phyloP scores from a whole-genome alignment of 192 early-diverging fungal genomes.

The Backusella sp. region DNA sequence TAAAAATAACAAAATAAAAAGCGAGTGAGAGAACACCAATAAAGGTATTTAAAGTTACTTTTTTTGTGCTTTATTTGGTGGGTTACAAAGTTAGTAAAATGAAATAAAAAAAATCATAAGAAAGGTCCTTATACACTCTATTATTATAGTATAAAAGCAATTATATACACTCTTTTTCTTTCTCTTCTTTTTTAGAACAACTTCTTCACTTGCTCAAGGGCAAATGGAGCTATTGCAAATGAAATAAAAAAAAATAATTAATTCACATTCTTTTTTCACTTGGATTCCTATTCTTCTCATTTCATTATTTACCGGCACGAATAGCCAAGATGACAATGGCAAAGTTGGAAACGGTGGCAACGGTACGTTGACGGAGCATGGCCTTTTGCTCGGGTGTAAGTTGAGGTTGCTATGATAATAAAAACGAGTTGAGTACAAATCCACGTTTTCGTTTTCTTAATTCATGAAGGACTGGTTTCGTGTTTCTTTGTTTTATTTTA shows the following conservation, averaged over 20 bases:
- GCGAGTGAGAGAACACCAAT: not conserved
- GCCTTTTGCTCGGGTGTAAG: slow-evolving; percentile 38
- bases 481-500: slow-evolving; percentile 4
- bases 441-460: not conserved
- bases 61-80: slow-evolving; percentile 16
- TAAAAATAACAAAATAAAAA: slow-evolving; percentile 4
- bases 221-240: slow-evolving; percentile 16
- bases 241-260: not conserved
- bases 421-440: slow-evolving; percentile 8
- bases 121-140: not conserved
- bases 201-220: slow-evolving; percentile 19
- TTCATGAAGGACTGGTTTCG: not conserved
- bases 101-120: not conserved
- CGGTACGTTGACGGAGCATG: slow-evolving; percentile 31
- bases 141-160: not conserved
- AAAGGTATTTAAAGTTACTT: slow-evolving; percentile 7
- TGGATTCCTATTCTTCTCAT: not conserved
- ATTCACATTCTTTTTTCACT: not conserved
- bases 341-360: slow-evolving; percentile 34
- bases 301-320: slow-evolving; percentile 27
- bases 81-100: slow-evolving; percentile 5
- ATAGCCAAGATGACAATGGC: slow-evolving; percentile 22
- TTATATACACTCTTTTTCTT: not conserved
- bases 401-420: slow-evolving; percentile 24
- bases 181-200: slow-evolving; percentile 9